phyloP scores from a whole-genome alignment of 345 rosid species.

The Dipteronia dyeriana region DNA sequence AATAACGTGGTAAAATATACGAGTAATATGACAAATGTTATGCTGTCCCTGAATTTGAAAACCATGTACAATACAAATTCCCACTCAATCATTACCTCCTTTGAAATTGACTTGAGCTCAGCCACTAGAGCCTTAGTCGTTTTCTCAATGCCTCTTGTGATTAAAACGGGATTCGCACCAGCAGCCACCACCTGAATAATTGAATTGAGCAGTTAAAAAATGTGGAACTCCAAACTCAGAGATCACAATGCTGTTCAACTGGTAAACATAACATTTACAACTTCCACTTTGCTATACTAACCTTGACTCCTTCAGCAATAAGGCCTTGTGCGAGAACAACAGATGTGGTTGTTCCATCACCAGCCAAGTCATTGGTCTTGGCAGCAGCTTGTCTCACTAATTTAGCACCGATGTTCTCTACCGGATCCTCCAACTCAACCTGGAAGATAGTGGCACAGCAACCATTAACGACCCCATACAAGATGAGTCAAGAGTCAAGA shows the following conservation, averaged over 20 bases:
- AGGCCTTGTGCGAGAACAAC: conserved; percentile 99
- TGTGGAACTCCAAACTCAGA: background rate
- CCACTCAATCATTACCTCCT: conserved; percentile 55
- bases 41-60: background rate
- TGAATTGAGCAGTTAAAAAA: background rate
- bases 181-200: conserved; percentile 87
- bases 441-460: conserved; percentile 23
- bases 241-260: background rate
- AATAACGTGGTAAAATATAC: background rate
- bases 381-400: conserved; percentile 98
- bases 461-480: background rate
- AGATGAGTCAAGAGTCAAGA: background rate
- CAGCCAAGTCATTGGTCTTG: conserved; percentile 97
- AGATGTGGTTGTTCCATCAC: conserved; percentile 97
- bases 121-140: conserved; percentile 79
- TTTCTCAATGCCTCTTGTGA: conserved; percentile 96
- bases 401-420: conserved; percentile 98
- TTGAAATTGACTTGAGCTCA: conserved; percentile 80
- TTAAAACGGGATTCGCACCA: conserved; percentile 95
- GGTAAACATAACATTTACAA: background rate
- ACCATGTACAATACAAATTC: background rate
- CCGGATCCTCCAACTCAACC: conserved; percentile 99
- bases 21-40: background rate
- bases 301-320: conserved; percentile 97
- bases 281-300: conserved; percentile 24